Percentiles rank a stretch among this genome's conserved stretches.
phyloP scores from a whole-genome alignment of 345 rosid genomes.

The Excoecaria cochinchinensis region DNA sequence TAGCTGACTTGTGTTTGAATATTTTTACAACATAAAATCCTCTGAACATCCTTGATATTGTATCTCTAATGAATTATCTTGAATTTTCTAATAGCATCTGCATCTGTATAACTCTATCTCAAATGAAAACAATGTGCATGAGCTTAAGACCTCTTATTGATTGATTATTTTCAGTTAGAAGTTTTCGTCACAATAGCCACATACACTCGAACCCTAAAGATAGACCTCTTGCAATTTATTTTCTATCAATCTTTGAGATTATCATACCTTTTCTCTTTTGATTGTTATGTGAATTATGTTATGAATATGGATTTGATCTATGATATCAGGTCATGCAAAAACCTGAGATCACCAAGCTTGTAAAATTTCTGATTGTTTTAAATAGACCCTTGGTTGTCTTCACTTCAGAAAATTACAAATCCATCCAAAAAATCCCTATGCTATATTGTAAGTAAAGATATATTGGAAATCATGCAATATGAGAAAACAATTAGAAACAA shows the following conservation, averaged over 20 bases:
- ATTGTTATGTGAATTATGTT: background rate
- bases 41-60: background rate
- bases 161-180: constrained; percentile 1
- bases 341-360: background rate
- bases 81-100: background rate
- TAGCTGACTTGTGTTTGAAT: background rate
- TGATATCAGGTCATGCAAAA: background rate
- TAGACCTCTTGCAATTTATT: background rate
- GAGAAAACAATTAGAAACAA: background rate
- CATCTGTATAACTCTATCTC: background rate
- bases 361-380: background rate
- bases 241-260: background rate
- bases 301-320: background rate
- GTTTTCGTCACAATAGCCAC: background rate
- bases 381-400: background rate
- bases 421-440: background rate
- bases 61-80: background rate
- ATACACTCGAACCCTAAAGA: background rate
- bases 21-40: background rate
- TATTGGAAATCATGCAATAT: background rate
- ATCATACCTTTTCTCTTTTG: background rate
- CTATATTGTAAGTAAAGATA: background rate
- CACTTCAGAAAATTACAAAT: background rate
- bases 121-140: background rate
- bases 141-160: background rate